These are phyloP conservation scores for Phalaenopsis hybrid DNA, from an alignment of 116 monocot species.

Conservation along the genomic window DNA sequence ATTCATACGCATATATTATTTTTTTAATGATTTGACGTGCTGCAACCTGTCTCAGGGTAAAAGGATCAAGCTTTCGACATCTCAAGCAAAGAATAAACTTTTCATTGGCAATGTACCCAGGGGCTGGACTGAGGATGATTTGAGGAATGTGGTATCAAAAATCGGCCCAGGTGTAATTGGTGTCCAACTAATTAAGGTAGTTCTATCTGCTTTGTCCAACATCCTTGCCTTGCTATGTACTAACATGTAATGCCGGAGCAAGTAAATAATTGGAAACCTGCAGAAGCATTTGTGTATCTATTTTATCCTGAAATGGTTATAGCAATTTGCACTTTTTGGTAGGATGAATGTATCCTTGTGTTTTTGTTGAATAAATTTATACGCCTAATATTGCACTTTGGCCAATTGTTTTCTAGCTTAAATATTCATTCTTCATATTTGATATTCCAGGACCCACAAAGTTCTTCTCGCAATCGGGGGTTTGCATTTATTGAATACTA, in stretches of 20 bases:
- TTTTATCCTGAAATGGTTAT: background rate
- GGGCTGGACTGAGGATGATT: slow-evolving; percentile 59
- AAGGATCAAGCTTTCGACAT: slow-evolving; percentile 65
- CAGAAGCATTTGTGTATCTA: background rate
- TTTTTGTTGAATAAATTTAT: background rate
- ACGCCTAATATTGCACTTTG: background rate
- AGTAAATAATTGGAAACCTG: background rate
- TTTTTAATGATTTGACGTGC: background rate
- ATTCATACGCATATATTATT: background rate
- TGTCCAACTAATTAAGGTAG: slow-evolving; percentile 71
- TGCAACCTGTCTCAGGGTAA: slow-evolving; percentile 43
- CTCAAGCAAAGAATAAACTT: slow-evolving; percentile 70
- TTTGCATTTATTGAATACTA: slow-evolving; percentile 89
- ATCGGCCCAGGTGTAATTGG: slow-evolving; percentile 67
- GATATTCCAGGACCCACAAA: slow-evolving; percentile 55
- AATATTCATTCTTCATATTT: slow-evolving; percentile 4
- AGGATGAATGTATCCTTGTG: background rate
- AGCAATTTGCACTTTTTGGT: background rate
- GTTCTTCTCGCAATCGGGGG: slow-evolving; percentile 63
- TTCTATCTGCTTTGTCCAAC: background rate
- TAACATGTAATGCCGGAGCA: background rate
- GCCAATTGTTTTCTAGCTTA: background rate
- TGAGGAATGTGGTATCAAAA: slow-evolving; percentile 46
- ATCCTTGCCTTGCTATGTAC: background rate
- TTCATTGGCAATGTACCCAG: slow-evolving; percentile 89